Evolutionary conservation across 202 grass and related monocot genomes (phyloP), one percentile per base, ranked within the genome.

Genomic region (Musa balbisiana): DNA sequence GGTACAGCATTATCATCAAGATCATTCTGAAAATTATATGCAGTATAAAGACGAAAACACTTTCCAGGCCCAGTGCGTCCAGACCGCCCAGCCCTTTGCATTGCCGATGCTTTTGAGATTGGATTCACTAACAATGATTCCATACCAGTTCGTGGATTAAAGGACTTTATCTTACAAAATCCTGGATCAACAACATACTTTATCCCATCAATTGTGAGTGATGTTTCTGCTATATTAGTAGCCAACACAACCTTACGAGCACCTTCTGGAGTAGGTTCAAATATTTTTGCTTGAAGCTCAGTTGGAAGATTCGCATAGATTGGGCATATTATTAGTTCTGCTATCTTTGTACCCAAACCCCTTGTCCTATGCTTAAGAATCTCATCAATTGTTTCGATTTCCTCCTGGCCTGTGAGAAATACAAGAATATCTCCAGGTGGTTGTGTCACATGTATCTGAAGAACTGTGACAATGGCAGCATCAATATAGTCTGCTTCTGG

Each of bases 401-500:
- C 93, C 72, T 97, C 93, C 59, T 97, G 90, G 2, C 93, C 90
- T 24, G 90, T 97, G 60, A 97, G 85, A 52, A 96, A 96, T 10
- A 96, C 87, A 70, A 92, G 82, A 73, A 96, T 92, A 78, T 96
- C 92, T 53, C 93, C 90, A 43, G 88, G 88, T 24, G 93, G 49
- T 74, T 97, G 90, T 11, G 90, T 97, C 68, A 97, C 90, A 43
- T 97, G 90, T 85, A 97, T 93, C 80, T 97, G 93, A 64, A 97
- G 81, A 68, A 93, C 90, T 68, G 90, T 97, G 63, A 91, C 93
- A 71, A 93, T 91, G 43, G 94, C 94, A 66, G 90, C 90, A 83
- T 98, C 90, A 66, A 98, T 87, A 78, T 98, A 98, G 80, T 98
- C 94, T 21, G 90, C 90, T 87, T 93, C 94, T 23, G 90, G 94